phyloP scores from a whole-genome alignment of 768 basidiomycete genomes.

The Leccinum longicurvipes region DNA sequence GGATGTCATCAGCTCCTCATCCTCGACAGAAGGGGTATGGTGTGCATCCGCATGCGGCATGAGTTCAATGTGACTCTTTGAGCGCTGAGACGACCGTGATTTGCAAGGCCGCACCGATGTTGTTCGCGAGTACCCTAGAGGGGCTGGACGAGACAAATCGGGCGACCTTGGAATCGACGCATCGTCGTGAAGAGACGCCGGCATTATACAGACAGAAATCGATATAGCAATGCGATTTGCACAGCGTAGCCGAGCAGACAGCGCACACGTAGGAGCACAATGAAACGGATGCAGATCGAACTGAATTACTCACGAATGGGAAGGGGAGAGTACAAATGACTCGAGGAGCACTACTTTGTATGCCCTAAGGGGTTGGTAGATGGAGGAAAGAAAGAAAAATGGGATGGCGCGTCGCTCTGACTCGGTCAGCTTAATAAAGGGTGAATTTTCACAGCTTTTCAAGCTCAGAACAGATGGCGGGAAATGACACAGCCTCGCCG shows the following conservation, averaged over 20 bases:
- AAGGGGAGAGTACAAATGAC: conserved; percentile 17
- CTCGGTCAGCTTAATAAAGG: conserved; percentile 33
- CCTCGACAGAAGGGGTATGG: conserved; percentile 30
- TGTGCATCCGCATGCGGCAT: conserved; percentile 21
- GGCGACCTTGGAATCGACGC: conserved; percentile 27
- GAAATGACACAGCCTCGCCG: conserved; percentile 21
- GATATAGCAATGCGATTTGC: conserved; percentile 12
- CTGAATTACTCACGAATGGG: conserved; percentile 27
- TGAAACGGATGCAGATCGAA: conserved; percentile 25
- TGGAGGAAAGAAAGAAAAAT: conserved; percentile 18
- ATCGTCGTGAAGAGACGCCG: conserved; percentile 4
- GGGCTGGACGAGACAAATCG: conserved; percentile 34
- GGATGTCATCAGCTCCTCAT: conserved; percentile 43
- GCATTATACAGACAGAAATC: conserved; percentile 28
- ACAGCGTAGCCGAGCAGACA: conserved; percentile 19
- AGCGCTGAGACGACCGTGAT: conserved; percentile 20
- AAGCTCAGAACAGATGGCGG: conserved; percentile 34
- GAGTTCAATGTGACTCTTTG: conserved; percentile 21
- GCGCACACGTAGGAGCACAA: conserved; percentile 31
- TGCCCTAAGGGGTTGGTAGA: conserved; percentile 18
- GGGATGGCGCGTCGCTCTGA: conserved; percentile 13
- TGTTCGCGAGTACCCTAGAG: conserved; percentile 29
- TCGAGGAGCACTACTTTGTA: conserved; percentile 19
- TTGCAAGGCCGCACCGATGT: conserved; percentile 25
- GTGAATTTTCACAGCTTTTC: conserved; percentile 31